phyloP scores from a whole-genome alignment of 345 rosid species.

The Cardamine chenopodiifolia region DNA sequence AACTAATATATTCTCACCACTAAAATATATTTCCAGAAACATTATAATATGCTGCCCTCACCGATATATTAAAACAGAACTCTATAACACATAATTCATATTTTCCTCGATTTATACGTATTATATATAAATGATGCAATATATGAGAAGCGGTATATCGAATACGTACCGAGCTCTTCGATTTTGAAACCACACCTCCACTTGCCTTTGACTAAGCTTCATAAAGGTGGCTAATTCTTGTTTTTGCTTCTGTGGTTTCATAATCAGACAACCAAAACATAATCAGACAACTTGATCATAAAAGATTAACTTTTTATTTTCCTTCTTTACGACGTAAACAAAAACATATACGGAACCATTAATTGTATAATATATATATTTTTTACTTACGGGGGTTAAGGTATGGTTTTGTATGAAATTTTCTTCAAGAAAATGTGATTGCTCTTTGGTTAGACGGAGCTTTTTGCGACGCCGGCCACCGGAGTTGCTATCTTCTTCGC shows the following conservation, averaged over 20 bases:
- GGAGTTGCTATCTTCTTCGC: slow-evolving; percentile 33
- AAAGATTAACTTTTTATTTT: background rate
- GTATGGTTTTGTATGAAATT: slow-evolving; percentile 67
- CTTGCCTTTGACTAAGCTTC: slow-evolving; percentile 73
- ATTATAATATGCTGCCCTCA: slow-evolving; percentile 3
- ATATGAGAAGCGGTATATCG: slow-evolving; percentile 4
- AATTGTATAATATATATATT: background rate
- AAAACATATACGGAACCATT: slow-evolving; percentile 15
- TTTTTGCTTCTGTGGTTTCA: slow-evolving; percentile 54
- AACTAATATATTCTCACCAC: slow-evolving; percentile 28
- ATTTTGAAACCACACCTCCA: slow-evolving; percentile 87
- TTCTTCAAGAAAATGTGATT: slow-evolving; percentile 70
- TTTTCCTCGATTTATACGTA: slow-evolving; percentile 15
- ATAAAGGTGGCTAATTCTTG: slow-evolving; percentile 60
- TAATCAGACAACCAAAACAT: slow-evolving; percentile 24
- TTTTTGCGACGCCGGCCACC: slow-evolving; percentile 64
- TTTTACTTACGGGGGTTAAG: slow-evolving; percentile 58
- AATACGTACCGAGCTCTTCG: slow-evolving; percentile 70
- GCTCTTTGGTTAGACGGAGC: slow-evolving; percentile 70
- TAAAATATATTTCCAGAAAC: slow-evolving; percentile 9
- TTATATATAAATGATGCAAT: slow-evolving; percentile 1
- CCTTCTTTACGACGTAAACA: slow-evolving; percentile 13
- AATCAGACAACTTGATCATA: slow-evolving; percentile 28
- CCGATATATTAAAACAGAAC: background rate
- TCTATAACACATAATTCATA: slow-evolving; percentile 8